Evolutionary conservation across 108 stramenopile genomes (phyloP).

Genomic region (Hondaea fermentalgiana): DNA sequence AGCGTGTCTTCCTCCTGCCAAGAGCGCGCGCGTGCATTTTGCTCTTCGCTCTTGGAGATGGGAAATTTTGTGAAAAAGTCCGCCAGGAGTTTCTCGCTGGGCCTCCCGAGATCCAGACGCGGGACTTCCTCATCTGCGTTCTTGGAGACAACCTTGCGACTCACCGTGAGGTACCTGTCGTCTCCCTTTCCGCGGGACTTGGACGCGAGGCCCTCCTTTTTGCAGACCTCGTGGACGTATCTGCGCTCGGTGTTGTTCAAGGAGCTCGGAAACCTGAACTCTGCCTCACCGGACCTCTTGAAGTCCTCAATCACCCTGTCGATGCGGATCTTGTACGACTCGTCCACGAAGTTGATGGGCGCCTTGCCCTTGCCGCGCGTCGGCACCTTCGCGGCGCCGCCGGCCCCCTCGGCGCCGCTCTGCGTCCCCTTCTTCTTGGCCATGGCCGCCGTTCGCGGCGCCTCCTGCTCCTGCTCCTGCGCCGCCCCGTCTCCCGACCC

Average conservation of each 20-base stretch:
- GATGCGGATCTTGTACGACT: neutral
- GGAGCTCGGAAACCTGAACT: neutral
- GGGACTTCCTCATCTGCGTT: neutral
- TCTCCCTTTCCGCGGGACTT: slow-evolving; percentile 23
- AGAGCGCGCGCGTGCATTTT: neutral
- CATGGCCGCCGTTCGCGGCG: neutral
- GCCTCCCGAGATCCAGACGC: neutral
- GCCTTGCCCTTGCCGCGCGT: neutral
- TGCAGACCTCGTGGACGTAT: slow-evolving; percentile 24
- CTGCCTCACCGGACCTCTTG: neutral
- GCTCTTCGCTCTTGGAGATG: neutral
- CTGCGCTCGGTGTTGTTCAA: slow-evolving; percentile 3
- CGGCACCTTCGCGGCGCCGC: neutral
- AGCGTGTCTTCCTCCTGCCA: neutral
- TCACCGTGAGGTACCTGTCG: neutral
- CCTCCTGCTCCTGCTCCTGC: no score
- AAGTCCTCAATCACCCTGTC: neutral
- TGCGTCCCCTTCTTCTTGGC: neutral
- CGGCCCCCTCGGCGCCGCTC: neutral
- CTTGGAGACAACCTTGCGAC: neutral
- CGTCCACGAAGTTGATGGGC: neutral
- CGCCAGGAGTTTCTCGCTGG: neutral
- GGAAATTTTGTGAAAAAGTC: neutral
- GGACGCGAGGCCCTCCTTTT: slow-evolving; percentile 14
- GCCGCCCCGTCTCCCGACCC: no score